A percentile compares a stretch with the other conserved stretches of the same genome.
These are phyloP conservation scores for Apocynum venetum DNA, from an alignment of 257 asterid genomes.

Conservation along the genomic window DNA sequence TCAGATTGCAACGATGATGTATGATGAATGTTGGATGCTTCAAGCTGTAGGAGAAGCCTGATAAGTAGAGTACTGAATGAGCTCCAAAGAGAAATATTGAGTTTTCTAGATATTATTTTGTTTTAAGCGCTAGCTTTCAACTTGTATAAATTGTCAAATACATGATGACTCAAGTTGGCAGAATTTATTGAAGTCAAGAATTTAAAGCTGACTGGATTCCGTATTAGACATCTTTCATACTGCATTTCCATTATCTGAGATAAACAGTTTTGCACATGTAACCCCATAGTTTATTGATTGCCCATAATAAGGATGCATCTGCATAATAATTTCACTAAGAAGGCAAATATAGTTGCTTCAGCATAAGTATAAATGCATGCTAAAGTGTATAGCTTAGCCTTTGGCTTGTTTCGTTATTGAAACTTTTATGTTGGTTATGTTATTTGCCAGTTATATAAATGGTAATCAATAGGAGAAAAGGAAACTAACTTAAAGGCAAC, in stretches of 20 bases:
- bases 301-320: no score
- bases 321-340: conserved; percentile 1
- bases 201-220: not conserved
- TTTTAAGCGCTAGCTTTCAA: conserved; percentile 18
- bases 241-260: not conserved
- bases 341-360: not conserved
- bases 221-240: not conserved
- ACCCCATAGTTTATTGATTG: not conserved
- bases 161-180: conserved; percentile 5
- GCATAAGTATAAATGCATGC: not conserved
- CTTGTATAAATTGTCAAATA: conserved; percentile 11
- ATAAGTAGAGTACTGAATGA: conserved; percentile 32
- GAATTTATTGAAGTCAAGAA: not conserved
- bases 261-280: not conserved
- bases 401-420: not conserved
- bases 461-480: not conserved
- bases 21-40: conserved; percentile 65
- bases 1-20: conserved; percentile 79
- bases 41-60: conserved; percentile 43
- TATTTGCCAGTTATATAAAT: not conserved
- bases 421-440: not conserved
- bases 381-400: not conserved
- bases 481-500: not conserved
- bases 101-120: conserved; percentile 5
- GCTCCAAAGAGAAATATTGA: conserved; percentile 16